These are phyloP conservation scores for Prunus armeniaca DNA, from an alignment of 306 rosid species.

Conservation along the genomic window DNA sequence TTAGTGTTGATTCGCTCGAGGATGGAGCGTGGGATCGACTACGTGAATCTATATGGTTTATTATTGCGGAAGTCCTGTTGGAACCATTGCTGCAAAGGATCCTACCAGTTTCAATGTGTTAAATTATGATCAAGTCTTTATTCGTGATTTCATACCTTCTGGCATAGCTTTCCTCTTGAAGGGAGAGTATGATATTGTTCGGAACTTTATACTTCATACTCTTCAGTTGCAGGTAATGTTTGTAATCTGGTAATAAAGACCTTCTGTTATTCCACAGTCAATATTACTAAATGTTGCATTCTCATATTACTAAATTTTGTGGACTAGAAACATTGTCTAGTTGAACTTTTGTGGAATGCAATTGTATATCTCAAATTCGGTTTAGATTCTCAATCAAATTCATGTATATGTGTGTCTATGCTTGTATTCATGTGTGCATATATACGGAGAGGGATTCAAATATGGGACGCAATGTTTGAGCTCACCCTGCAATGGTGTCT, in stretches of 20 bases:
- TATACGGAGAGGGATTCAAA: background rate
- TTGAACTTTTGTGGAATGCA: background rate
- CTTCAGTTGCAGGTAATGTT: constrained; percentile 85
- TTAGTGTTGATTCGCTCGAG: constrained; percentile 46
- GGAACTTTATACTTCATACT: constrained; percentile 75
- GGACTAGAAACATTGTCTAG: background rate
- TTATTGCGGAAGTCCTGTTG: constrained; percentile 78
- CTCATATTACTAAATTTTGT: background rate
- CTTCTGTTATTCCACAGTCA: background rate
- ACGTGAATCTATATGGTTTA: constrained; percentile 62
- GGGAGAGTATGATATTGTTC: constrained; percentile 87
- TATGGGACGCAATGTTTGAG: background rate
- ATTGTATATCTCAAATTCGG: background rate
- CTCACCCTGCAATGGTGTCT: background rate
- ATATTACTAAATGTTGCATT: background rate
- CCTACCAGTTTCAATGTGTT: constrained; percentile 59
- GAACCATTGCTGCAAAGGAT: constrained; percentile 85
- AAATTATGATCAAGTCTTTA: constrained; percentile 88
- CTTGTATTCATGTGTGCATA: background rate
- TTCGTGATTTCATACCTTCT: constrained; percentile 90
- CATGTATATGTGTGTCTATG: background rate
- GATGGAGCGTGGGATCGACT: constrained; percentile 86
- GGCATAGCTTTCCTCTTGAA: constrained; percentile 84
- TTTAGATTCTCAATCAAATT: background rate
- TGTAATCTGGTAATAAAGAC: constrained; percentile 6